Evolutionary conservation across 1,284 basidiomycete genomes (phyloP).

Genomic region (Anthracocystis walkeri): DNA sequence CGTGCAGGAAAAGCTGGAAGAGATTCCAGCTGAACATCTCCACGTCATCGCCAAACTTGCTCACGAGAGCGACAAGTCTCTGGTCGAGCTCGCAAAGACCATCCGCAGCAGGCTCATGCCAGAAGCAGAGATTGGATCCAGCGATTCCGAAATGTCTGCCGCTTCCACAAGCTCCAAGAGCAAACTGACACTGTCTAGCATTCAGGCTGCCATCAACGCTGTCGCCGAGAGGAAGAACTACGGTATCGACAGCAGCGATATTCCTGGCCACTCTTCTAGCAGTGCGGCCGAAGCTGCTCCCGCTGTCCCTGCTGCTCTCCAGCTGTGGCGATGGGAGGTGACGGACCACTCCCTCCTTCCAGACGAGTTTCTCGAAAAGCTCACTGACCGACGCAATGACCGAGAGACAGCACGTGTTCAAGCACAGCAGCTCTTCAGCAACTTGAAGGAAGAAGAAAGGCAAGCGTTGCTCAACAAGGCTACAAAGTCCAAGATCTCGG

Average conservation of each 20-base stretch:
- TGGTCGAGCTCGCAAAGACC: conserved; percentile 51
- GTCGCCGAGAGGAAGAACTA: conserved; percentile 63
- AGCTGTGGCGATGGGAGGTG: conserved; percentile 90
- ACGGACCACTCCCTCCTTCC: conserved; percentile 79
- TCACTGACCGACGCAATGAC: conserved; percentile 76
- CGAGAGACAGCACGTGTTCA: conserved; percentile 74
- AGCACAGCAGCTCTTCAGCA: conserved; percentile 39
- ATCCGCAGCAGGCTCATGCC: conserved; percentile 54
- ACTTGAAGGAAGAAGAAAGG: conserved; percentile 40
- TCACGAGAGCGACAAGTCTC: conserved; percentile 71
- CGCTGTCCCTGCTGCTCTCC: conserved; percentile 70
- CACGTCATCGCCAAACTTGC: conserved; percentile 82
- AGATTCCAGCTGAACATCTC: conserved; percentile 77
- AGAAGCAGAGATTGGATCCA: conserved; percentile 49
- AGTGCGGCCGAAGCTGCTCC: conserved; percentile 9
- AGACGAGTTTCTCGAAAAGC: conserved; percentile 77
- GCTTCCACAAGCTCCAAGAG: conserved; percentile 13
- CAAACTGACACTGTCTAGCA: conserved; percentile 42
- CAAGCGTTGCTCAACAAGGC: conserved; percentile 50
- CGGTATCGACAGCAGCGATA: conserved; percentile 43
- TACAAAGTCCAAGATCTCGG: conserved; percentile 36
- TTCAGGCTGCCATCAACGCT: conserved; percentile 48
- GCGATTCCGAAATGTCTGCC: conserved; percentile 30
- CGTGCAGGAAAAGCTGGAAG: conserved; percentile 68
- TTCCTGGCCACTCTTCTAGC: conserved; percentile 9